phyloP scores from a whole-genome alignment of 1,284 basidiomycete species.

The Trichosporon sp. region DNA sequence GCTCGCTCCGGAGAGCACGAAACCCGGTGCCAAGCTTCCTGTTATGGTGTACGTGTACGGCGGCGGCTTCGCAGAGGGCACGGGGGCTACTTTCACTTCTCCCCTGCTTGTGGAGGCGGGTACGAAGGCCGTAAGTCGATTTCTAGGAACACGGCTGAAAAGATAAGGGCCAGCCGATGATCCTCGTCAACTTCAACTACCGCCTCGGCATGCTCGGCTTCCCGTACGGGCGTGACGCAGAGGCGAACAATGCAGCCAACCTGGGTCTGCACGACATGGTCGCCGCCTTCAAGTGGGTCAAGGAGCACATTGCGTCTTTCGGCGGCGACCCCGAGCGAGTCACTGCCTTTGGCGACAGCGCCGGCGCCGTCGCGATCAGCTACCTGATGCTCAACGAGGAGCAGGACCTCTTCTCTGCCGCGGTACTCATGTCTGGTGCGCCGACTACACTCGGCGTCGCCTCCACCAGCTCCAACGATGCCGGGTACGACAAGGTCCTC shows the following conservation, averaged over 20 bases:
- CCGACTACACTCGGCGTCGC: neutral
- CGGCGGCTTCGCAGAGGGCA: neutral
- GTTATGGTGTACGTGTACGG: neutral
- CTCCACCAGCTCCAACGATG: neutral
- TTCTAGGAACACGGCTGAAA: conserved; percentile 34
- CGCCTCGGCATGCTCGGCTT: conserved; percentile 60
- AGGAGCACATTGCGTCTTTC: conserved; percentile 58
- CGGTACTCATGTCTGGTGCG: conserved; percentile 52
- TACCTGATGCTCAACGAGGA: conserved; percentile 44
- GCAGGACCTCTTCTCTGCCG: conserved; percentile 50
- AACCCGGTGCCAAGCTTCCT: neutral
- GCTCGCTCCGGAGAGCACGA: conserved; percentile 38
- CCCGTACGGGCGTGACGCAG: conserved; percentile 47
- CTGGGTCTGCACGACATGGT: conserved; percentile 58
- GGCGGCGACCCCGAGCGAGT: conserved; percentile 59
- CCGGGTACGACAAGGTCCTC: neutral
- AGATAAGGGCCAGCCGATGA: conserved; percentile 46
- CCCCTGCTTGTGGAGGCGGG: conserved; percentile 55
- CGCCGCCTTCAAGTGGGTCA: conserved; percentile 60
- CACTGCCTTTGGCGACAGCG: conserved; percentile 55
- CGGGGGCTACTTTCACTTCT: conserved; percentile 24
- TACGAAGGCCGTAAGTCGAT: conserved; percentile 31
- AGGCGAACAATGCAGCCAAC: conserved; percentile 48
- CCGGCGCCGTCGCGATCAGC: conserved; percentile 52
- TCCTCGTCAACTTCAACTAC: conserved; percentile 58